These are phyloP conservation scores for Acanthamoeba healyi DNA, from an alignment of 208 protist genomes.

Conservation along the genomic window DNA sequence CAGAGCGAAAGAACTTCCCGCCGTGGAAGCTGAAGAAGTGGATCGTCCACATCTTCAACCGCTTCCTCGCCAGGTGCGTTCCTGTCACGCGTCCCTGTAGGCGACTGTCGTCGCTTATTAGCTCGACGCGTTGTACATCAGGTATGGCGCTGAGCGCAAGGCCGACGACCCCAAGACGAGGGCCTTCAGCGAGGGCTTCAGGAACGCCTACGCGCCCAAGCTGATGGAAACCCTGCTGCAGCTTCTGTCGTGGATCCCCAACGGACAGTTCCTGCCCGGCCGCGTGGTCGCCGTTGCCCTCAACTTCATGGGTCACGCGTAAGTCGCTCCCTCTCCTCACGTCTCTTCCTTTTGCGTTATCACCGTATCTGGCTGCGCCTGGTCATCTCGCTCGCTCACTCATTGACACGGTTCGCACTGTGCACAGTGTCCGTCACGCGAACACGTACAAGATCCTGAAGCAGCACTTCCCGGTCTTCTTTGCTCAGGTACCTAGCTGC, in stretches of 20 bases:
- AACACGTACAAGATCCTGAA: conserved; percentile 26
- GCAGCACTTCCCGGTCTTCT: conserved; percentile 35
- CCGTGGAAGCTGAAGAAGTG: conserved; percentile 71
- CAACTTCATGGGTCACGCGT: conserved; percentile 49
- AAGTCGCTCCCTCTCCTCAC: neutral
- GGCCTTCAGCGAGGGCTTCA: conserved; percentile 13
- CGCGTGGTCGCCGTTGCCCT: conserved; percentile 8
- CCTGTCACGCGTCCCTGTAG: neutral
- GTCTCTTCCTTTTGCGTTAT: neutral
- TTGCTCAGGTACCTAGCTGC: conserved; percentile 10
- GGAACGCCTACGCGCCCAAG: neutral
- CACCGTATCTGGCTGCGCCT: neutral
- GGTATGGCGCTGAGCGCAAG: neutral
- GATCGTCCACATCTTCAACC: conserved; percentile 58
- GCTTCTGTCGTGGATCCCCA: conserved; percentile 10
- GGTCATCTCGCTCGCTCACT: neutral
- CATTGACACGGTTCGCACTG: neutral
- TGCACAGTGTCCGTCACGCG: neutral
- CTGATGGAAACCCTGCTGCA: conserved; percentile 13
- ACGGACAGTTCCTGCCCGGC: conserved; percentile 9
- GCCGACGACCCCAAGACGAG: neutral
- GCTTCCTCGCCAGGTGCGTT: neutral
- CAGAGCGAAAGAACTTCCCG: conserved; percentile 10
- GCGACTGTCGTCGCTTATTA: neutral
- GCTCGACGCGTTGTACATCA: neutral